Evolutionary conservation across 768 basidiomycete genomes (phyloP).

Genomic region (Punctularia strigosozonata): DNA sequence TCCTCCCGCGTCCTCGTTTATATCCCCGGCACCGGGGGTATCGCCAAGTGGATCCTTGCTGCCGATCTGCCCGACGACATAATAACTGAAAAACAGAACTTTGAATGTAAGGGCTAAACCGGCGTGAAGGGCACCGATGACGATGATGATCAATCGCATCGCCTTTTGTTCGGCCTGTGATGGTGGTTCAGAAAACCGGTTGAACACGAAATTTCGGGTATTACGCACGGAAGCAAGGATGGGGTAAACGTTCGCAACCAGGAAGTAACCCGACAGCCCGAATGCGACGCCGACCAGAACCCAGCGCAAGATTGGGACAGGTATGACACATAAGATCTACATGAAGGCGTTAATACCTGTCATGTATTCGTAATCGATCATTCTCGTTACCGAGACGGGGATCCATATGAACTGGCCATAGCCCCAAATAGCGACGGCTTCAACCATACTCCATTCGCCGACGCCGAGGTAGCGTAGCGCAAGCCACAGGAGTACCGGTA

Average conservation of each 20-base stretch:
- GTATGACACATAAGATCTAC: constrained; percentile 78
- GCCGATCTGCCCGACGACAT: constrained; percentile 29
- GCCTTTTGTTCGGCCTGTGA: constrained; percentile 76
- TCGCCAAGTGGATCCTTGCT: constrained; percentile 18
- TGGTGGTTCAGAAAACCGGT: neutral
- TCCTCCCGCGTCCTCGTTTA: too few species aligned
- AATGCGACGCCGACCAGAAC: constrained; percentile 63
- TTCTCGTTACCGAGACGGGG: constrained; percentile 51
- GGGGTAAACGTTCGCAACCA: constrained; percentile 79
- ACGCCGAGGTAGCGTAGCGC: constrained; percentile 78
- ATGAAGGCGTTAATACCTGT: neutral
- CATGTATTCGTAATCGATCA: neutral
- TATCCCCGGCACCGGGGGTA: too few species aligned
- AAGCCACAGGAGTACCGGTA: constrained; percentile 79
- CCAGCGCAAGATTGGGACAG: constrained; percentile 77
- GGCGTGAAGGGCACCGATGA: constrained; percentile 65
- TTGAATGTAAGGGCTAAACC: constrained; percentile 81
- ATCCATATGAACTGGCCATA: constrained; percentile 84
- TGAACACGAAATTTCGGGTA: neutral
- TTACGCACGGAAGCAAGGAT: constrained; percentile 67
- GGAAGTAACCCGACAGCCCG: constrained; percentile 77
- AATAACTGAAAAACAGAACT: constrained; percentile 59
- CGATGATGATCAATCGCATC: constrained; percentile 70
- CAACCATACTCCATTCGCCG: constrained; percentile 81
- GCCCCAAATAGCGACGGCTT: constrained; percentile 73